Base-by-base conservation (phyloP, 1,139 yeast species). In the Geotrichum aggregatum region DNA sequence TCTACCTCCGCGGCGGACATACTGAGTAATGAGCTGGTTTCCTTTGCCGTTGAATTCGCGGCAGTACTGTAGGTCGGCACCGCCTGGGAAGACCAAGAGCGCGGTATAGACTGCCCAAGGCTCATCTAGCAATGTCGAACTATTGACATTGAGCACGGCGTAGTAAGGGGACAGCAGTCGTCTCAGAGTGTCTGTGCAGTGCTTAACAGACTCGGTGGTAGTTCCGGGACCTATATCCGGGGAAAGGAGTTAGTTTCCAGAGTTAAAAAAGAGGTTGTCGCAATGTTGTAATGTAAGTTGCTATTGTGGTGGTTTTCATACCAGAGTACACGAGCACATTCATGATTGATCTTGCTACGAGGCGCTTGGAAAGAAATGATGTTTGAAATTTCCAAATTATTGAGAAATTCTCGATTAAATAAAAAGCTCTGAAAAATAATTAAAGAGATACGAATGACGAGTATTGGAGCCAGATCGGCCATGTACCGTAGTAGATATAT, bases 51-150 rank as follows among this genome's bases (percentile, higher is more conserved):
- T 81, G 54, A 91, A 74, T 1, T 76, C 74, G 43, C 76, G 72
- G 64, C 96, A 87, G 64, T 79, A 84, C 0, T 97, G 97, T 50
- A 89, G 70, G 66, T 92, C 98, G 0, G 98, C 97, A 2, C 98
- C 98, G 2, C 98, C 98, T 0, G 98, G 99, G 28, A 94, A 69
- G 3, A 91, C 96, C 49, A 92, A 66, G 59, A 87, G 72, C 0
- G 95, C 75, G 0, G 98, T 86, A 61, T 87, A 87, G 7, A 77
- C 64, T 61, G 77, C 77, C 98, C 99, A 94, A 0, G 98, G 98
- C 63, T 92, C 98, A 40, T 78, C 77, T 47, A 78, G 68, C 16
- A 92, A 67, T 0, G 86, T 79, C 10, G 71, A 66, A 19, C 87
- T 82, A 35, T 80, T 78, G 1, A 88, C 84, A 2, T 87, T 77